A percentile compares a stretch with the other conserved stretches of the same genome.
Evolutionary conservation across 31 red algal species (phyloP).

Genomic region (Odonthalia washingtoniensis): DNA sequence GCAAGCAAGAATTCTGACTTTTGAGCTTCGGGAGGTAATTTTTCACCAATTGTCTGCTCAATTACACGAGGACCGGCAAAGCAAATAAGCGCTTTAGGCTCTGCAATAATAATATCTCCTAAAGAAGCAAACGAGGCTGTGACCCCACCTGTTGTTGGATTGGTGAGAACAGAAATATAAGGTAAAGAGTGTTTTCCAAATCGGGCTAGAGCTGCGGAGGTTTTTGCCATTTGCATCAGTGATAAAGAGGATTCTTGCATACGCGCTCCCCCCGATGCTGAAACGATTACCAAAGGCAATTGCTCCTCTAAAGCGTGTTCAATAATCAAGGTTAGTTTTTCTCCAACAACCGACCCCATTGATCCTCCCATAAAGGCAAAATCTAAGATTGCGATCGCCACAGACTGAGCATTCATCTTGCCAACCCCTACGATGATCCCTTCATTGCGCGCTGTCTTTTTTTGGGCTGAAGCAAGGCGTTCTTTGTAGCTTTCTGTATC

Average conservation of each 20-base stretch:
- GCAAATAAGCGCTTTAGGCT: conserved; percentile 38
- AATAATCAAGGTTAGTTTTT: conserved; percentile 14
- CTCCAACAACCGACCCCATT: conserved; percentile 36
- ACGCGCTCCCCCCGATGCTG: conserved; percentile 23
- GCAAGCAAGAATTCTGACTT: conserved; percentile 19
- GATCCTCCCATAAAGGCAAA: conserved; percentile 36
- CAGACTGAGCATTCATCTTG: not conserved
- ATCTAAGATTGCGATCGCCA: conserved; percentile 21
- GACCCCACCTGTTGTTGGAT: conserved; percentile 41
- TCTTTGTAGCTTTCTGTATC: conserved; percentile 35
- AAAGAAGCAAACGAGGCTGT: conserved; percentile 44
- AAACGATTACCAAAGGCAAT: conserved; percentile 27
- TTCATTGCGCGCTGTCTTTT: conserved; percentile 11
- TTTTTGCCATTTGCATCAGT: conserved; percentile 43
- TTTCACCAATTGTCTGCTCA: conserved; percentile 20
- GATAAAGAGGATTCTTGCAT: conserved; percentile 36
- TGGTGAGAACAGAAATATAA: conserved; percentile 31
- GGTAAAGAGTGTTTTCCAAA: conserved; percentile 1
- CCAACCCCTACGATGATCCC: conserved; percentile 11
- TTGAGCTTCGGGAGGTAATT: conserved; percentile 28
- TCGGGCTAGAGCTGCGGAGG: conserved; percentile 7
- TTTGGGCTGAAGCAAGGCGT: conserved; percentile 3
- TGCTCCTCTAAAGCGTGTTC: conserved; percentile 11
- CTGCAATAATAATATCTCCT: conserved; percentile 44
- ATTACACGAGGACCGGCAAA: conserved; percentile 34